Evolutionary conservation across 176 grass and related monocot species (phyloP), one percentile per base, ranked within the genome.

Genomic region (Rhynchospora breviuscula): DNA sequence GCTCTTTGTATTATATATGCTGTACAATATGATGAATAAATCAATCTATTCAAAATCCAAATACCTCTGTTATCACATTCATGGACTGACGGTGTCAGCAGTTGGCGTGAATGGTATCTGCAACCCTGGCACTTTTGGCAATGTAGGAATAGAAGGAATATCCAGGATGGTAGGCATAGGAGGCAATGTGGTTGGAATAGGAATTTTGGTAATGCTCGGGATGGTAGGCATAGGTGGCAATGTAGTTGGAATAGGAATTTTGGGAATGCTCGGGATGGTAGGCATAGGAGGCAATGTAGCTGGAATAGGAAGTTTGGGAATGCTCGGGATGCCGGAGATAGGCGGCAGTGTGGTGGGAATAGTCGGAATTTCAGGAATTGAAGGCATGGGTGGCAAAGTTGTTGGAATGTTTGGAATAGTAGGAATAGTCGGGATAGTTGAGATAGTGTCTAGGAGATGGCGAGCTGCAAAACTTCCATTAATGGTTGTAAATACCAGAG

Each of bases 381-480:
- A 77, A 54, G 88, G 72, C 23, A 85, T 78, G 10, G 49, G 57
- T 33, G 83, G 86, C 86, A 83, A 84, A 19, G 65, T 72, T 48
- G 89, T 89, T 62, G 59, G 59, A 62, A 78, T 75, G 14, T 46
- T 15, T 12, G 85, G 72, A 54, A 89, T 77, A 26, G 74, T 63
- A 8, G 76, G 72, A 25, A 79, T 54, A 86, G 84, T 54, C 18
- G 87, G 85, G 53, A 86, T 79, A 53, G 85, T 83, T 25, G 84
- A 18, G 3, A 78, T 54, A 46, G 89, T 90, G 52, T 93, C 94
- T 78, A 97, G 77, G 48, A 97, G 87, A 77, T 22, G 83, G 25
- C 91, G 91, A 81, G 89, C 78, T 0, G 87, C 94, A 0, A 80
- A 81, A 76, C 89, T 90, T 59, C 87, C 72, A 83, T 89, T 85